Base-by-base conservation (phyloP, 768 basidiomycete genomes). In the Fomitopsis pulvina region DNA sequence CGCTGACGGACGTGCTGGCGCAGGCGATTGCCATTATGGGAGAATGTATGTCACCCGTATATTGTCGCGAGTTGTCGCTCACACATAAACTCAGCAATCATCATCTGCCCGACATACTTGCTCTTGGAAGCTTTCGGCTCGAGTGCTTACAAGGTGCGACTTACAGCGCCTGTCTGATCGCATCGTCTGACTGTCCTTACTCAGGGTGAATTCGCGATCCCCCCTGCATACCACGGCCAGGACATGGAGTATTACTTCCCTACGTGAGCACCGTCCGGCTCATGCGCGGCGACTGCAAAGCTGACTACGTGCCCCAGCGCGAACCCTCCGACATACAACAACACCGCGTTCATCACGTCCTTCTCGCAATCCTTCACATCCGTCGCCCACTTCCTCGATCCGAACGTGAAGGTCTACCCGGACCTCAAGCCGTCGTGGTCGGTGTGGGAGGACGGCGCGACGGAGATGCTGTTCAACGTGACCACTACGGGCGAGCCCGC, bases 41-140 rank as follows among this genome's bases (percentile, higher is more conserved):
- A 2, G n/a, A n/a, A n/a, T n/a, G n/a, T n/a, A n/a, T n/a, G n/a
- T n/a, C n/a, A n/a, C n/a, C n/a, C n/a, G n/a, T 63, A 67, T 11
- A 11, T 12, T 11, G 29, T 26, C 47, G 8, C 24, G 27, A 22
- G 27, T 7, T 0, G 16, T 16, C 38, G 11, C n/a, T n/a, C 10
- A 10, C n/a, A 10, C 10, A 18, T n/a, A 18, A 10, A 34, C 32
- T 34, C n/a, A 71, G 70, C 68, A 0, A 66, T 68, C n/a, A 60
- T 71, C 49, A 54, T 65, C 14, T 71, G 71, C 41, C 71, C 68
- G 2, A 62, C 67, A 0, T 66, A 69, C 39, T 63, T 52, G 37
- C 11, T 70, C 32, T 58, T 69, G 12, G 24, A 50, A 4, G 49
- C 69, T 2, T 71, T 69, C 49, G 16, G 26, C 2, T 59, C 60